A percentile compares a stretch with the other conserved stretches of the same genome.
Conservation (phyloP, 2,329 filamentous ascomycete genomes). For the Diaporthe australafricana region DNA sequence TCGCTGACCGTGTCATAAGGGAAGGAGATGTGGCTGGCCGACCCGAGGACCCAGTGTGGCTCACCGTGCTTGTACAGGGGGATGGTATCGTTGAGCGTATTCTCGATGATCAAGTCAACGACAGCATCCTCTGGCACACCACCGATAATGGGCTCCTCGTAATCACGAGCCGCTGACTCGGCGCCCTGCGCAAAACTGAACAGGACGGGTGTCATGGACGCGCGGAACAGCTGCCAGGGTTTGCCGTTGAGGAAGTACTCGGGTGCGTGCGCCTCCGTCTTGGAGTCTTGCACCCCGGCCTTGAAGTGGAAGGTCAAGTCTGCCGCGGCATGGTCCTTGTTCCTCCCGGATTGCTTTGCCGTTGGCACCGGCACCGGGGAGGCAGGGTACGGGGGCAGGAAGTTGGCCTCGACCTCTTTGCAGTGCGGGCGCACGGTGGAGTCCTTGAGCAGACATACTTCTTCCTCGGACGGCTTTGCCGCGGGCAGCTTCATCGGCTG, state of each 20-base stretch:
- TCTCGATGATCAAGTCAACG: slow-evolving; percentile 33
- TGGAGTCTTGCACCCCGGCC: slow-evolving; percentile 24
- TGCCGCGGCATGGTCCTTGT: slow-evolving; percentile 7
- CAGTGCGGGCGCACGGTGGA: slow-evolving; percentile 32
- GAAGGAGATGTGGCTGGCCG: slow-evolving; percentile 28
- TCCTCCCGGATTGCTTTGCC: not conserved
- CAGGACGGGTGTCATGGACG: slow-evolving; percentile 39
- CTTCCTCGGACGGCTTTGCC: slow-evolving; percentile 6
- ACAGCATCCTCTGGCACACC: slow-evolving; percentile 31
- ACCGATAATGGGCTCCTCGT: slow-evolving; percentile 30
- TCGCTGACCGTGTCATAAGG: slow-evolving; percentile 20
- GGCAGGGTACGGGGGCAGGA: slow-evolving; percentile 34
- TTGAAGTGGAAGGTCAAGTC: slow-evolving; percentile 37
- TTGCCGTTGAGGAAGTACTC: slow-evolving; percentile 33
- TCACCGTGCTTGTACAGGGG: slow-evolving; percentile 42
- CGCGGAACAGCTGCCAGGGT: slow-evolving; percentile 35
- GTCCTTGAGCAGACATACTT: slow-evolving; percentile 39
- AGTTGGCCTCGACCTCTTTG: slow-evolving; percentile 31
- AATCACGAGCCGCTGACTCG: slow-evolving; percentile 19
- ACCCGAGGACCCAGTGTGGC: slow-evolving; percentile 40
- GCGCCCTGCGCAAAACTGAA: slow-evolving; percentile 32
- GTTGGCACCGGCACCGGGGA: not conserved
- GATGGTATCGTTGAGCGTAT: slow-evolving; percentile 25
- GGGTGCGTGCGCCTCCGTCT: slow-evolving; percentile 30
- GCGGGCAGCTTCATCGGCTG: slow-evolving; percentile 38